Conservation (phyloP, 345 rosid species). For the Eucalyptus victrix region DNA sequence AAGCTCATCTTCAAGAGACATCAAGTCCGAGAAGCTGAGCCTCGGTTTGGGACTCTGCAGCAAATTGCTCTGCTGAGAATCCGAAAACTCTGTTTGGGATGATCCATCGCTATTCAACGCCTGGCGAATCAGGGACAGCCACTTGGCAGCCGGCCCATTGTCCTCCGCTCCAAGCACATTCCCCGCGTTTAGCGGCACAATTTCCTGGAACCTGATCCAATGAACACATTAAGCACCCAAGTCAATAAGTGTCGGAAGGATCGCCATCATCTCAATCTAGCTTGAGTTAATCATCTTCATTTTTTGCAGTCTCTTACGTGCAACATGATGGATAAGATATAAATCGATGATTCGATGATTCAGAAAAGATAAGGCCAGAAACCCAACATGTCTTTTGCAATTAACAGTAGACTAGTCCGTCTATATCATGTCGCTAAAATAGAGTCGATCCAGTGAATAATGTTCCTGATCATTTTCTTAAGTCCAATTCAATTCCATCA, state of each 20-base stretch:
- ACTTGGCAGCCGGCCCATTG: constrained; percentile 62
- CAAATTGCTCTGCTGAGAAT: constrained; percentile 13
- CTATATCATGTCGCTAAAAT: neutral
- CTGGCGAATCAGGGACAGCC: constrained; percentile 62
- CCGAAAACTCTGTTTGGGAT: neutral
- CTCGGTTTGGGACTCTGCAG: constrained; percentile 22
- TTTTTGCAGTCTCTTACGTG: neutral
- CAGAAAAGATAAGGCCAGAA: neutral
- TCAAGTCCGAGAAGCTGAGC: constrained; percentile 47
- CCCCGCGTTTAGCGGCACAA: constrained; percentile 78
- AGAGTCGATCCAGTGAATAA: neutral
- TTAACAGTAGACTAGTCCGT: neutral
- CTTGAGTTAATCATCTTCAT: neutral
- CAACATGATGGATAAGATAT: neutral
- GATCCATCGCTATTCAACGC: constrained; percentile 28
- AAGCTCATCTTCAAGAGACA: constrained; percentile 31
- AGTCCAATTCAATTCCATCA: neutral
- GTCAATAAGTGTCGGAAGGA: neutral
- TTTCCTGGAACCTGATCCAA: constrained; percentile 62
- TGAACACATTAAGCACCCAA: neutral
- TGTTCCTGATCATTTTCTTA: neutral
- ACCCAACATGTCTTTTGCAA: neutral
- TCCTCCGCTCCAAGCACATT: constrained; percentile 83
- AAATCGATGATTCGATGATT: neutral
- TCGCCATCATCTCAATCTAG: neutral